Evolutionary conservation across 768 basidiomycete genomes (phyloP), one percentile per base, ranked within the genome.

Genomic region (Porphyrellus cyaneotinctus): DNA sequence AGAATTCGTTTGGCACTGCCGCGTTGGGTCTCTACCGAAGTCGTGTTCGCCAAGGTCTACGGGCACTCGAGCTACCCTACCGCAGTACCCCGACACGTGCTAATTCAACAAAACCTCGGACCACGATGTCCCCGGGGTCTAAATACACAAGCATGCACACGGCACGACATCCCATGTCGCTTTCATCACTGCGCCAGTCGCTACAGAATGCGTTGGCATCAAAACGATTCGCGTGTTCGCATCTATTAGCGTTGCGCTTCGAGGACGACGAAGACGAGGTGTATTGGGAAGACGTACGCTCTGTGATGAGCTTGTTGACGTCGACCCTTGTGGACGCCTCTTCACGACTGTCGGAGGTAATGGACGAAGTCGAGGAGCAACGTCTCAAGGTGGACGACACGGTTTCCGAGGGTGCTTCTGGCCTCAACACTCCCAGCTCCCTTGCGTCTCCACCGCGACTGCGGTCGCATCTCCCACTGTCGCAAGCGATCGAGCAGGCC

Each of bases 221-320:
- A 17, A 88, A 85, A 57, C 80, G 90, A 14, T 91, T 88, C 61
- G 79, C 89, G 0, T 88, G 86, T 51, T 79, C 90, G 2, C 88
- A 93, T 64, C 74, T 93, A 4, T 75, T 93, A 3, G 90, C 90
- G 5, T 67, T 93, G 44, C 78, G 91, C 2, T 93, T 93, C 63
- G 75, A 71, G 69, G 84, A 85, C 42, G 82, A 81, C 43, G 87
- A 84, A 31, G 87, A 88, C 56, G 84, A 85, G 46, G 74, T 76
- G 6, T 93, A 93, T 59, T 93, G 90, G 90, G 90, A 91, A 59
- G 85, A 91, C 59, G 88, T 88, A 26, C 78, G 85, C 14, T 81
- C 84, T 24, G 81, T 93, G 44, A 84, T 91, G 76, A 75, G 74
- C 13, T 65, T 92, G 13, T 67, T 92, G 54, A 85, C 84, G 9